These are phyloP conservation scores for Coniochaeta sp. DNA, from an alignment of 2,329 filamentous ascomycete genomes.

Conservation along the genomic window DNA sequence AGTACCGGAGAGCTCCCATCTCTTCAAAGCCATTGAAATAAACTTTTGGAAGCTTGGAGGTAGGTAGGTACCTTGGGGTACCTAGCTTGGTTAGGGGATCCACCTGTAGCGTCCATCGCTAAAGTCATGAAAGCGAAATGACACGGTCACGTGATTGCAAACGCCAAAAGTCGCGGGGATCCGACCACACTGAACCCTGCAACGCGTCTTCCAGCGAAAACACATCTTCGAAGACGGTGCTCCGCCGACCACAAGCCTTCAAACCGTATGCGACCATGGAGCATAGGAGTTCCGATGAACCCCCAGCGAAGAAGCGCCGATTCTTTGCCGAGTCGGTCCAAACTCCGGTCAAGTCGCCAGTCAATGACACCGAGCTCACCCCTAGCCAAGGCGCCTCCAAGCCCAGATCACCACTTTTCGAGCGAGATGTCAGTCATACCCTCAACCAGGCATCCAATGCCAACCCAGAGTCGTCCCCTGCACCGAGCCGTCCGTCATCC, in stretches of 20 bases:
- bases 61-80: neutral
- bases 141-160: conserved; percentile 30
- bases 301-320: conserved; percentile 23
- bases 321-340: conserved; percentile 8
- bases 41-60: neutral
- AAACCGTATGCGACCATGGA: conserved; percentile 24
- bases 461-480: neutral
- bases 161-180: conserved; percentile 5
- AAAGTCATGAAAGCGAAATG: conserved; percentile 1
- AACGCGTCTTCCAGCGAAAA: conserved; percentile 30
- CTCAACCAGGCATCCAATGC: neutral
- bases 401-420: neutral
- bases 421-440: neutral
- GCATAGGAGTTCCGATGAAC: conserved; percentile 23
- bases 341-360: neutral
- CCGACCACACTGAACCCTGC: neutral
- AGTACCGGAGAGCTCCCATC: neutral
- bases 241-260: neutral
- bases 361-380: neutral
- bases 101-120: too few relatives aligned
- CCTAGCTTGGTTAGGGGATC: too few relatives aligned
- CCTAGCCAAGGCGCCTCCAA: neutral
- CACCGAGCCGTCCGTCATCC: conserved; percentile 2
- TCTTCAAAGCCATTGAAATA: neutral
- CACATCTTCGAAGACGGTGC: neutral